Conservation (phyloP, 2,329 filamentous ascomycete genomes). For the Talaromyces funiculosus region DNA sequence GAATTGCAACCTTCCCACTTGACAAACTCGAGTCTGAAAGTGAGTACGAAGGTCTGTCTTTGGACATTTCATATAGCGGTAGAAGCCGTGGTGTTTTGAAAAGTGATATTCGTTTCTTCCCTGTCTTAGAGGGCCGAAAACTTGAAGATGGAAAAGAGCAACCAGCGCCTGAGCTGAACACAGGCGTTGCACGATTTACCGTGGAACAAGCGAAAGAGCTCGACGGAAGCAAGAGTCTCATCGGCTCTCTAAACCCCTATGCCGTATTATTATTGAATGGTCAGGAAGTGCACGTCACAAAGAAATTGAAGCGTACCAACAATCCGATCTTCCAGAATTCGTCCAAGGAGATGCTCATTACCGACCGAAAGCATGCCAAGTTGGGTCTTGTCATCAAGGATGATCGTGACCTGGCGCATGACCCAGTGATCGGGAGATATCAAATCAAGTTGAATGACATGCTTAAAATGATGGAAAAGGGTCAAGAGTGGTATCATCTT, state of each 20-base stretch:
- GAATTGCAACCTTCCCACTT: slow-evolving; percentile 75
- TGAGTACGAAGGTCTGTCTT: slow-evolving; percentile 74
- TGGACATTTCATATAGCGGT: slow-evolving; percentile 80
- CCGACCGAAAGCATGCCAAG: slow-evolving; percentile 83
- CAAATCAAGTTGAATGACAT: slow-evolving; percentile 95
- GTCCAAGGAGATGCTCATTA: slow-evolving; percentile 90
- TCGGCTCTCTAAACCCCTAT: slow-evolving; percentile 88
- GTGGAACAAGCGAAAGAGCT: slow-evolving; percentile 96
- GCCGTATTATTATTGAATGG: slow-evolving; percentile 83
- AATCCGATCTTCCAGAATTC: slow-evolving; percentile 94
- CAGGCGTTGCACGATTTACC: slow-evolving; percentile 88
- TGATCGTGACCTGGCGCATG: slow-evolving; percentile 75
- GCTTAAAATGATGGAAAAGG: slow-evolving; percentile 82
- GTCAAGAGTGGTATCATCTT: slow-evolving; percentile 94
- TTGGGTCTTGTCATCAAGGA: slow-evolving; percentile 93
- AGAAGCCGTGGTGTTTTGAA: slow-evolving; percentile 74
- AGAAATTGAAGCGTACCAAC: slow-evolving; percentile 93
- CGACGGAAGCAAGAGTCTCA: slow-evolving; percentile 83
- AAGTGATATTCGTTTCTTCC: slow-evolving; percentile 89
- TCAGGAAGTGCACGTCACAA: slow-evolving; percentile 81
- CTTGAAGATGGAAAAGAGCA: slow-evolving; percentile 70
- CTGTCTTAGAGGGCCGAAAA: slow-evolving; percentile 64
- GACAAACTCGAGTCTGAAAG: slow-evolving; percentile 72
- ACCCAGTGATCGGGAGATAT: slow-evolving; percentile 83
- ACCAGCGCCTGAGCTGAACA: slow-evolving; percentile 81